phyloP scores from a whole-genome alignment of 202 grass and related monocot genomes.

The Cymbopogon flexuosus region DNA sequence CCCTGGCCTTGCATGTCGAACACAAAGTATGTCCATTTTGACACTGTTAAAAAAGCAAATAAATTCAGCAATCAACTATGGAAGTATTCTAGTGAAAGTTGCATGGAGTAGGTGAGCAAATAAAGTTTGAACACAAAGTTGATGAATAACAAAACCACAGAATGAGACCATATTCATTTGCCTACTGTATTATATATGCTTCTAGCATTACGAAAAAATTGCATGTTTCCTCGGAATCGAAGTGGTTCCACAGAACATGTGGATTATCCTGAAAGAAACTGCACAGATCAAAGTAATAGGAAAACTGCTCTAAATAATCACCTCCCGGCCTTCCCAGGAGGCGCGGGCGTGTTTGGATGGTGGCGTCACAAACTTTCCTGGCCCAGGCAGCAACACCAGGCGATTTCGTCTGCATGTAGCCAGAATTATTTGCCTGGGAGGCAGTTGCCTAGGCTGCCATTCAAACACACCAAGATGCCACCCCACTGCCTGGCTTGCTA shows the following conservation, averaged over 20 bases:
- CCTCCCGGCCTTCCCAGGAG: not conserved
- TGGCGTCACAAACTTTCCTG: not conserved
- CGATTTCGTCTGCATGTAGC: not conserved
- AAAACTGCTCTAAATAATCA: not conserved
- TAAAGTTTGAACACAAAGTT: too few relatives aligned
- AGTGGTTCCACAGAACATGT: constrained; percentile 2
- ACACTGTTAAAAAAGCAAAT: constrained; percentile 54
- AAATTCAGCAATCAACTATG: constrained; percentile 3
- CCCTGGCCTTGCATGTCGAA: constrained; percentile 79
- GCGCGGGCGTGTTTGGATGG: not conserved
- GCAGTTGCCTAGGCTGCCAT: not conserved
- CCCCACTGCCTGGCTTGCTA: not conserved
- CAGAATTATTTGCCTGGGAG: not conserved
- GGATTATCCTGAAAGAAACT: not conserved
- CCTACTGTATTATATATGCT: constrained; percentile 7
- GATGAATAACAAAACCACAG: constrained; percentile 19
- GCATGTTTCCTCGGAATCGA: not conserved
- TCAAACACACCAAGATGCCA: not conserved
- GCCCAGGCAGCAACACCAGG: not conserved
- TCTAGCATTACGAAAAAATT: not conserved
- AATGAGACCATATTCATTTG: not conserved
- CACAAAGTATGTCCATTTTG: constrained; percentile 94
- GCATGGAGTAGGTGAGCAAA: too few relatives aligned
- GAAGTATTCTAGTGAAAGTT: not conserved
- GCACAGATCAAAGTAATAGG: not conserved